Conservation (phyloP, 2,329 filamentous ascomycete genomes). For the Fusarium subglutinans region DNA sequence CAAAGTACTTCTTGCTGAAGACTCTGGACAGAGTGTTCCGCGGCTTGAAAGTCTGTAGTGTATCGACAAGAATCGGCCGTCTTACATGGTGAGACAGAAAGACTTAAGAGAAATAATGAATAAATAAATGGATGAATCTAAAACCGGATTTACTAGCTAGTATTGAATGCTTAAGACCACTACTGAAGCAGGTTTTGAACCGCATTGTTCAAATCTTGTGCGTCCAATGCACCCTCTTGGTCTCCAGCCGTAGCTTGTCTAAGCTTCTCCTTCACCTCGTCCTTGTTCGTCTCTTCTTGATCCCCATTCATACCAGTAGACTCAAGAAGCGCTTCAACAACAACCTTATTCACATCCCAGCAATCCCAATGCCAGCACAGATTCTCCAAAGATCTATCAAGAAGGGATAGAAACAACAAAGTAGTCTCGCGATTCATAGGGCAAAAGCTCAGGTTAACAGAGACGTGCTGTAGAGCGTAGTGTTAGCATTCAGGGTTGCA, state of each 20-base stretch:
- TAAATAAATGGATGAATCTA: neutral
- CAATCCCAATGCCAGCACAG: neutral
- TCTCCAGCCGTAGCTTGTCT: too few species aligned
- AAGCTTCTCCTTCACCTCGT: neutral
- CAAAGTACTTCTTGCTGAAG: neutral
- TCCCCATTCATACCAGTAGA: neutral
- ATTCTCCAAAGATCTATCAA: neutral
- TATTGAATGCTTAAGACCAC: neutral
- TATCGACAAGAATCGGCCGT: neutral
- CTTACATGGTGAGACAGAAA: too few species aligned
- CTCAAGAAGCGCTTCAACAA: neutral
- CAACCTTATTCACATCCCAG: fast-evolving
- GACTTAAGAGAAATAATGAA: neutral
- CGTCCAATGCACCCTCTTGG: too few species aligned
- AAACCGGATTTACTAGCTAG: neutral
- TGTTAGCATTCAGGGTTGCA: too few species aligned
- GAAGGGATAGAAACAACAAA: neutral
- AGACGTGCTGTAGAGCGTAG: too few species aligned
- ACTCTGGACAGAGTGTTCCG: neutral
- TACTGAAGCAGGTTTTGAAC: neutral
- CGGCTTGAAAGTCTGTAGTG: neutral
- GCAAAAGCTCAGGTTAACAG: too few species aligned
- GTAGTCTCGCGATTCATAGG: neutral
- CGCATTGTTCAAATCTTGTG: too few species aligned
- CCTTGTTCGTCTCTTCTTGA: fast-evolving